phyloP scores from a whole-genome alignment of 2,329 filamentous ascomycete species.

The Akanthomyces muscarius region DNA sequence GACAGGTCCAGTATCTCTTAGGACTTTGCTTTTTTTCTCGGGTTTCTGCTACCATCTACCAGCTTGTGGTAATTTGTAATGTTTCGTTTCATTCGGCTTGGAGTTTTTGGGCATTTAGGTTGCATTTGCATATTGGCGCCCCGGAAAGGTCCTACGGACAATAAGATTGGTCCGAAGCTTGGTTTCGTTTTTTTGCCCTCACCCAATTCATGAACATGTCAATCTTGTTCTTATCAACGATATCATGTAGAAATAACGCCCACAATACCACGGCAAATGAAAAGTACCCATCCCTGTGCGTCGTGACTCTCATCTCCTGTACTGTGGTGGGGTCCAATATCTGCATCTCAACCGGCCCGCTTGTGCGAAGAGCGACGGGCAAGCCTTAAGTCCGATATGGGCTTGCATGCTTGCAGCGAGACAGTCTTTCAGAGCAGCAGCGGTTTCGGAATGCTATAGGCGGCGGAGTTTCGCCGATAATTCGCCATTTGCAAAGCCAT shows the following conservation, averaged over 20 bases:
- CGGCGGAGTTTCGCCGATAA: neutral
- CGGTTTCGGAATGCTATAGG: neutral
- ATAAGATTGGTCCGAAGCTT: conserved; percentile 10
- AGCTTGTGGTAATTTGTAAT: conserved; percentile 5
- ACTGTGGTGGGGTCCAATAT: neutral
- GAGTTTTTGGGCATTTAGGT: conserved; percentile 10
- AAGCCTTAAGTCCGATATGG: neutral
- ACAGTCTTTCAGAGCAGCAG: neutral
- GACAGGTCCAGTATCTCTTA: neutral
- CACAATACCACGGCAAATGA: conserved; percentile 1
- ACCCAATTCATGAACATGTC: neutral
- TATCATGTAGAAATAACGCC: conserved; percentile 10
- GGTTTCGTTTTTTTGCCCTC: neutral
- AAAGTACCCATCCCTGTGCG: neutral
- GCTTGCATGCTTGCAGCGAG: too few species aligned
- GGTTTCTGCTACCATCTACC: neutral
- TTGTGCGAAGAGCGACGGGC: neutral
- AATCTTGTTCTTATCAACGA: conserved; percentile 2
- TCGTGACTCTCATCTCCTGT: neutral
- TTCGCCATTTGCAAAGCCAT: neutral
- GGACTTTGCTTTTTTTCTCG: neutral
- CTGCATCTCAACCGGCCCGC: neutral
- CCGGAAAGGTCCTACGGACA: conserved; percentile 11
- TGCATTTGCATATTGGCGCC: conserved; percentile 16
- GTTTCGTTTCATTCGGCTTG: conserved; percentile 2